A percentile compares a stretch with the other conserved stretches of the same genome.
phyloP scores from a whole-genome alignment of 768 basidiomycete species.

The Psilocybe azurescens region DNA sequence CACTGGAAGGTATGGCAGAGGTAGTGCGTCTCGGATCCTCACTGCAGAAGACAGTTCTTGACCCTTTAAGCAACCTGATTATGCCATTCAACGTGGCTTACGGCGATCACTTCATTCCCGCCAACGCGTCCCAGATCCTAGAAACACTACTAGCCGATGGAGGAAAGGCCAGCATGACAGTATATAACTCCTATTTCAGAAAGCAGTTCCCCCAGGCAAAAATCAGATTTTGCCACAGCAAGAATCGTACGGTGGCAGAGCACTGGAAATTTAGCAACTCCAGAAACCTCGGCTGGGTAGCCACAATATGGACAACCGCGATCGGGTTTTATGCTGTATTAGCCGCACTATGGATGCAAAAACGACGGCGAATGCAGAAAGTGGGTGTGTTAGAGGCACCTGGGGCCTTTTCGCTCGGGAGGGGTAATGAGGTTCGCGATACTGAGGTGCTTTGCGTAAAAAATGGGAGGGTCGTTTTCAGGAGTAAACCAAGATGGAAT shows the following conservation, averaged over 20 bases:
- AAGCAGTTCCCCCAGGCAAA: not conserved
- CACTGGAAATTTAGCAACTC: slow-evolving; percentile 15
- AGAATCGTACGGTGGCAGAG: slow-evolving; percentile 6
- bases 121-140: not conserved
- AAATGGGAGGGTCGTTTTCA: slow-evolving; percentile 3
- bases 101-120: not conserved
- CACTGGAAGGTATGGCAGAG: slow-evolving; percentile 14
- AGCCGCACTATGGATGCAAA: not conserved
- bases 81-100: no score
- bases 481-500: no score
- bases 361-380: slow-evolving; percentile 2
- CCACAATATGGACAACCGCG: slow-evolving; percentile 8
- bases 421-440: not conserved
- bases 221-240: not conserved
- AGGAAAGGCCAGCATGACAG: slow-evolving; percentile 7
- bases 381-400: slow-evolving; percentile 1
- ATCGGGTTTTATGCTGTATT: not conserved
- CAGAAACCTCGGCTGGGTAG: slow-evolving; percentile 13
- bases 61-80: not conserved
- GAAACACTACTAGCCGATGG: slow-evolving; percentile 10
- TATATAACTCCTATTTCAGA: not conserved
- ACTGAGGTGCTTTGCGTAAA: slow-evolving; percentile 2
- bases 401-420: slow-evolving; percentile 7
- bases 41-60: not conserved
- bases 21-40: not conserved